Base-by-base conservation (phyloP, 2,329 filamentous ascomycete species). In the Chrysoporthe austroafricana region DNA sequence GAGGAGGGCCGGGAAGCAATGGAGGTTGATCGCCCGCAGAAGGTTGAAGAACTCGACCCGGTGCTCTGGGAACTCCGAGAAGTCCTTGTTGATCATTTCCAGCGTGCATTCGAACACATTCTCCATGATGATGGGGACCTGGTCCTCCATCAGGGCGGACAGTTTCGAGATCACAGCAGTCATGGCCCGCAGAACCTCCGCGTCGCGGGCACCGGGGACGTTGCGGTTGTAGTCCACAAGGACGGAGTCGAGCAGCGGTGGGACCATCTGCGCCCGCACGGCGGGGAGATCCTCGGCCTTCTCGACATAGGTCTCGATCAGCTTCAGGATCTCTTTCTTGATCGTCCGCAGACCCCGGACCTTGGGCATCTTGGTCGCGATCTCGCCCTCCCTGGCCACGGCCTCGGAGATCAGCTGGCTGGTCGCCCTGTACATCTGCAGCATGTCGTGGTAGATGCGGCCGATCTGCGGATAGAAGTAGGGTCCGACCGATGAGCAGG, bases 1-100 rank as follows among this genome's bases (percentile, higher is more conserved):
- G 72, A 99, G 86, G 32, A 99, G 86, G 0, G 96, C 89, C 60
- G 93, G 93, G 89, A 99, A 99, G 81, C 96, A 99, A 79, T 97
- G 93, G 60, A 98, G 83, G 79, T 99, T 99, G 82, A 99, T 98
- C 16, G 95, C 93, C 73, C 96, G 88, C 48, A 99, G 86, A 34
- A 99, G 88, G 80, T 97, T 97, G 87, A 99, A 99, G 81, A 99
- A 99, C 79, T 98, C 95, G n/a, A 99, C 96, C 67, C 96, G 91
- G 78, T 99, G 96, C 79, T 99, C 96, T 0, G 96, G 96, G 79
- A 97, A 99, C 77, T 99, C 96, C 59, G 96, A 97, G 80, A 99
- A 99, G 80, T 99, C 96, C 83, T 99, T 99, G 88, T 98, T 99
- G 83, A 99, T 99, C 96, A 99, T 99, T 75, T 97, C 94, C 66